phyloP scores from a whole-genome alignment of 73 alveolate genomes.

The Paraurostyla sp. region DNA sequence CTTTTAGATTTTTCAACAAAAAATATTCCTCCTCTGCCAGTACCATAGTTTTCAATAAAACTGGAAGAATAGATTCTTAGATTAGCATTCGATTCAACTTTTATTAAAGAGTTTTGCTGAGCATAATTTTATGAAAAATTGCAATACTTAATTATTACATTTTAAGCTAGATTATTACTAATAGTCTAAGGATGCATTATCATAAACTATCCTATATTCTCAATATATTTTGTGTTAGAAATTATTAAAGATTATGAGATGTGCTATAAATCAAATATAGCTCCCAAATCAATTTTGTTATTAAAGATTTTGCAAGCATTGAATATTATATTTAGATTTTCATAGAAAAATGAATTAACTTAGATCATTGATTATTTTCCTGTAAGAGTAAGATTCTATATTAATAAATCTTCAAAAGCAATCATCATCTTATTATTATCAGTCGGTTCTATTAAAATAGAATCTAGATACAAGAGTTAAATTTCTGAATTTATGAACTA shows the following conservation, averaged over 20 bases:
- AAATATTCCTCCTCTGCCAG: constrained; percentile 48
- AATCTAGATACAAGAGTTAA: too few relatives aligned
- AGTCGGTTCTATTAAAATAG: too few relatives aligned
- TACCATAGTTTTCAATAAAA: constrained; percentile 25
- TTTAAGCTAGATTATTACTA: neutral
- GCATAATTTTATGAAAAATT: constrained; percentile 3
- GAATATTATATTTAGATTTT: neutral
- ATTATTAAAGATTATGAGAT: neutral
- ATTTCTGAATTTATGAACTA: neutral
- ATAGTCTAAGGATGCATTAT: constrained; percentile 6
- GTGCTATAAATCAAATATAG: neutral
- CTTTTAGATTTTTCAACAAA: constrained; percentile 35
- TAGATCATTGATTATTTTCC: neutral
- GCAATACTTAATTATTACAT: neutral
- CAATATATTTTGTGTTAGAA: neutral
- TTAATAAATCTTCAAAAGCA: neutral
- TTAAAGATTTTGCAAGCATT: neutral
- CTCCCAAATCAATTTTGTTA: neutral
- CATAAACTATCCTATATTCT: neutral
- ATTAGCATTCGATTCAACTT: constrained; percentile 42
- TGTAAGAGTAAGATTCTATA: neutral
- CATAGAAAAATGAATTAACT: neutral
- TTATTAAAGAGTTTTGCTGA: neutral
- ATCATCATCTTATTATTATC: too few relatives aligned
- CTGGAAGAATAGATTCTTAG: neutral